phyloP scores from a whole-genome alignment of 192 early-diverging fungal species.

The Oehlia diaphana region DNA sequence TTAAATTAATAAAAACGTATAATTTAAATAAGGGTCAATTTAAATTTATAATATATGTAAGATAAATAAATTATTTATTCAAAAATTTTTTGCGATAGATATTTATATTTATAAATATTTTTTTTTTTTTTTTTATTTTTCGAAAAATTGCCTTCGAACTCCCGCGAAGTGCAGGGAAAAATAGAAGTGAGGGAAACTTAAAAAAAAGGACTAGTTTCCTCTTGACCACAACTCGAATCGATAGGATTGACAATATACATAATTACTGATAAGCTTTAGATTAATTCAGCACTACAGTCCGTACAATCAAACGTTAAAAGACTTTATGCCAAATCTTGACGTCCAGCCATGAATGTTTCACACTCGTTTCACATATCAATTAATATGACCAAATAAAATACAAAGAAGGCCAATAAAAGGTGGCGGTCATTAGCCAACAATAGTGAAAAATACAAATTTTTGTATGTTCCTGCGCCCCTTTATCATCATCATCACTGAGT shows the following conservation, averaged over 20 bases:
- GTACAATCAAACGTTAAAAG: background rate
- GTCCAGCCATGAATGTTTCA: background rate
- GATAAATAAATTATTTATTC: background rate
- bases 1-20: conserved; percentile 2
- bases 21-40: background rate
- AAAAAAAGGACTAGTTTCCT: conserved; percentile 2
- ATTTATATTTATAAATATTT: background rate
- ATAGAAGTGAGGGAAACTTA: background rate
- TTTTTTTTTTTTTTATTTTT: conserved; percentile 11
- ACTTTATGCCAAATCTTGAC: background rate
- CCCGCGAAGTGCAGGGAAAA: conserved; percentile 13
- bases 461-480: background rate
- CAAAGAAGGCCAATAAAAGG: conserved; percentile 3
- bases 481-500: background rate
- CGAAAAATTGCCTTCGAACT: conserved; percentile 3
- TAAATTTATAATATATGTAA: background rate
- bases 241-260: conserved; percentile 3
- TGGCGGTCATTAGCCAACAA: background rate
- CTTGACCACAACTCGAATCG: background rate
- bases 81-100: background rate
- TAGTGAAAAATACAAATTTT: background rate
- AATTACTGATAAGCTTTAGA: background rate
- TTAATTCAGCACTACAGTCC: background rate
- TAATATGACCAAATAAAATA: conserved; percentile 13
- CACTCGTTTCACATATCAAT: background rate